phyloP scores from a whole-genome alignment of 805 yeast genomes.

The Trichomonascus vanleenenianus region DNA sequence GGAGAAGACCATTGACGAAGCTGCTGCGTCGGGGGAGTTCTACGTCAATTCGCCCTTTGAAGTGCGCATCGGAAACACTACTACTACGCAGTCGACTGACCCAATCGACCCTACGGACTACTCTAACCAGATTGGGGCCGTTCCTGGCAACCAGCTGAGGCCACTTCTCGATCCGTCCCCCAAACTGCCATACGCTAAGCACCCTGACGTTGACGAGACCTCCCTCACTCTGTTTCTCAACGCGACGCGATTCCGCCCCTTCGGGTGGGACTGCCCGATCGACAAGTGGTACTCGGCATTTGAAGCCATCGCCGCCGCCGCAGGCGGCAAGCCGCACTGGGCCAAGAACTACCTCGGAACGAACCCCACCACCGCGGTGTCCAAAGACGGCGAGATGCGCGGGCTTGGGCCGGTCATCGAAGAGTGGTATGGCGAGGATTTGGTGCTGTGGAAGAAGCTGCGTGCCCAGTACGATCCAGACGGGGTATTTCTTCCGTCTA shows the following conservation, averaged over 20 bases:
- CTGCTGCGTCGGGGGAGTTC: conserved; percentile 55
- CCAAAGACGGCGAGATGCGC: conserved; percentile 60
- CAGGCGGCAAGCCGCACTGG: conserved; percentile 97
- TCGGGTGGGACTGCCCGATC: conserved; percentile 62
- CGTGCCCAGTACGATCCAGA: conserved; percentile 71
- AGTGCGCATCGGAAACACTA: conserved; percentile 83
- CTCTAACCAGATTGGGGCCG: conserved; percentile 45
- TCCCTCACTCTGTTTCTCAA: conserved; percentile 82
- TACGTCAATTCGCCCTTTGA: conserved; percentile 95
- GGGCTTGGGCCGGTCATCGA: conserved; percentile 65
- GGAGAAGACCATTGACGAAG: conserved; percentile 45
- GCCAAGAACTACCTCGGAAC: conserved; percentile 87
- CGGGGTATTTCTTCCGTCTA: conserved; percentile 52
- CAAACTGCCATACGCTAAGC: conserved; percentile 37
- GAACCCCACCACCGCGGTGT: conserved; percentile 33
- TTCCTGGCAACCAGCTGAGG: conserved; percentile 74
- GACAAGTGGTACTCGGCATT: conserved; percentile 72
- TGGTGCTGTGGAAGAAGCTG: conserved; percentile 50
- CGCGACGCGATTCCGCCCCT: conserved; percentile 97
- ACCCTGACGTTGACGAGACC: conserved; percentile 24
- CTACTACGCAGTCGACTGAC: conserved; percentile 22
- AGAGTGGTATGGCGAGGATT: conserved; percentile 74
- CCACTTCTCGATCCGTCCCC: conserved; percentile 84
- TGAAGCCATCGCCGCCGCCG: conserved; percentile 67
- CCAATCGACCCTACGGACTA: conserved; percentile 4